Base-by-base conservation (phyloP, 1,284 basidiomycete genomes). In the Sporisorium graminicola region DNA sequence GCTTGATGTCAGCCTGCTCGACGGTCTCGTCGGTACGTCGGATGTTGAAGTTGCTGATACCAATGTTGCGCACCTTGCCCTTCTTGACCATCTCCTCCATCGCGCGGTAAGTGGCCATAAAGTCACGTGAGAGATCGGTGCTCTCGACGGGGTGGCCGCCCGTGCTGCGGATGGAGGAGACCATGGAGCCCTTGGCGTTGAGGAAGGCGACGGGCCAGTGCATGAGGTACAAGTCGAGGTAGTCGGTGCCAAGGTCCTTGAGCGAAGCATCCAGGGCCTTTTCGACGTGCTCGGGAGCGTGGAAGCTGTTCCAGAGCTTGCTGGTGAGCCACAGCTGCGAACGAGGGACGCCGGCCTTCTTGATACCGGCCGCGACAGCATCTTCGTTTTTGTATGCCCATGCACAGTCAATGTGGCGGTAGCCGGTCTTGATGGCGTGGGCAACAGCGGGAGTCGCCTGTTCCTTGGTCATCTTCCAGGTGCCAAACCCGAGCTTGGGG, bases 141-240 rank as follows among this genome's bases (percentile, higher is more conserved):
- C 93, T 92, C 66, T 93, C 90, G 31, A 91, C 93, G 37, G 89
- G 89, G 77, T 87, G 65, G 24, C 80, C 80, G 37, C 65, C 72
- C 10, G 76, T 74, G 58, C 70, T 74, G 50, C 77, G 76, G 55
- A 81, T 63, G 22, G 80, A 78, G 40, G 64, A 42, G 35, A 81
- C 58, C 66, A 74, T 75, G 33, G 78, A 66, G 24, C 71, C 71
- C 53, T 76, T 80, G n/a, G 80, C 53, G 59, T 81, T 81, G 66
- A 77, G 58, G 69, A 81, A 81, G 18, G 80, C 80, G 14, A 81
- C 80, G 22, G 80, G 80, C 91, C 90, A 93, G 87, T 94, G 92
- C 90, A 94, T 91, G 64, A 95, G 88, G 85, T 91, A 92, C 60
- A 95, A 88, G 86, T 95, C 92, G 65, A 94, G 88, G 86, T 94